Evolutionary conservation across 2,329 filamentous ascomycete genomes (phyloP), one percentile per base, ranked within the genome.

Genomic region (Alternaria sp.): DNA sequence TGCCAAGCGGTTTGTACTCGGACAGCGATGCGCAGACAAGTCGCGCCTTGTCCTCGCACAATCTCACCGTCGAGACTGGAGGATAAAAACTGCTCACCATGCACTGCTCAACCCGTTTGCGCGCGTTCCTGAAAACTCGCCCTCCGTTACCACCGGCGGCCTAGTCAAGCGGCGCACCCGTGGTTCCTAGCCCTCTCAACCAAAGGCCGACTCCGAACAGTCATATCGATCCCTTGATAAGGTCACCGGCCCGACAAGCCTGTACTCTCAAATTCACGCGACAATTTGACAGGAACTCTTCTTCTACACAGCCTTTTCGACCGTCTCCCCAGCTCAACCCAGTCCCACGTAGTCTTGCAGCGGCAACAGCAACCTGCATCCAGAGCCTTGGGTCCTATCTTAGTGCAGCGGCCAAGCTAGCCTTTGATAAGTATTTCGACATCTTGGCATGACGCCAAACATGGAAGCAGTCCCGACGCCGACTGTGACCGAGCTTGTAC

Each of bases 401-500:
- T 59, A 28, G 57, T 46, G 52, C 45, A 43, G 53, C 53, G 38
- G 46, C 43, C 10, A 34, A 30, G 36, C 56, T 59, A 60, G 57
- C 60, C 60, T 52, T 40, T 22, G 45, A 41, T 27, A 34, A 52
- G 36, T 27, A 51, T 45, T 45, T 60, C 34, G 27, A 34, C 41
- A 38, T 34, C 59, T 61, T 61, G 59, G 59, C 59, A 61, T 54
- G 44, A 41, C 59, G 59, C 59, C 55, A 57, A 54, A 58, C 51
- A 66, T 68, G 64, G 62, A 59, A 34, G 56, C 57, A 30, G 53
- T 63, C 20, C 62, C 64, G 55, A 36, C 65, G 63, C 67, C 67
- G 57, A 66, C 56, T 56, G 57, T 59, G 50, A 60, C 63, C 43
- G 46, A 64, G 34, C 61, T 62, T 32, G 57, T 45, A 50, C 59